Evolutionary conservation across 306 rosid species (phyloP), one percentile per base, ranked within the genome.

Genomic region (Citrullus colocynthis): DNA sequence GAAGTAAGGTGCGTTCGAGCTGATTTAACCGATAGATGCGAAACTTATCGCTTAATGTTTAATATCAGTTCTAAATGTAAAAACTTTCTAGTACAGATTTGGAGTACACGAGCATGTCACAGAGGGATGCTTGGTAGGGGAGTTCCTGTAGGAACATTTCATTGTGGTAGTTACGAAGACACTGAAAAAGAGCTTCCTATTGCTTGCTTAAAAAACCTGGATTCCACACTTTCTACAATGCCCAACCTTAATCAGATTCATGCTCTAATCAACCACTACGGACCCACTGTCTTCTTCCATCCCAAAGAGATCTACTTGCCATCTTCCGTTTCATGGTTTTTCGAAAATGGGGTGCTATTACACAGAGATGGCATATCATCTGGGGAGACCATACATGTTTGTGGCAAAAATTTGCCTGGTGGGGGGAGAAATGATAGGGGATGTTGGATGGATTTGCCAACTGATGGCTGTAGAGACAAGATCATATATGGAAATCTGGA

Each of bases 291-390:
- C 55, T 90, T 89, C 85, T 92, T 92, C 81, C 98, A 95, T 79
- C 97, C 96, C 2, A 76, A 86, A 34, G 98, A 95, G 83, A 59
- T 78, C 80, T 95, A 87, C 87, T 86, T 95, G 85, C 98, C 98
- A 55, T 92, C 97, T 86, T 90, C 97, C 36, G 91, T 95, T 80
- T 79, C 88, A n/a, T 95, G 98, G 98, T 89, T 95, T 78, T 95
- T 95, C 67, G 51, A 72, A 16, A 90, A 86, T 17, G 96, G 97
- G 64, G 92, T 93, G 2, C 74, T 85, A 12, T 80, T 95, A 80
- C 88, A 79, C 89, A 75, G 78, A 82, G 71, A 78, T 42, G 95
- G 89, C 7, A 5, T 48, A 20, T 28, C 83, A 18, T 15, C 11
- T n/a, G 95, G 93, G 24, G 91, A 94, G 81, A 71, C 78, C 66